Base-by-base conservation (phyloP, 148 eudicot genomes). In the Selenicereus undatus region DNA sequence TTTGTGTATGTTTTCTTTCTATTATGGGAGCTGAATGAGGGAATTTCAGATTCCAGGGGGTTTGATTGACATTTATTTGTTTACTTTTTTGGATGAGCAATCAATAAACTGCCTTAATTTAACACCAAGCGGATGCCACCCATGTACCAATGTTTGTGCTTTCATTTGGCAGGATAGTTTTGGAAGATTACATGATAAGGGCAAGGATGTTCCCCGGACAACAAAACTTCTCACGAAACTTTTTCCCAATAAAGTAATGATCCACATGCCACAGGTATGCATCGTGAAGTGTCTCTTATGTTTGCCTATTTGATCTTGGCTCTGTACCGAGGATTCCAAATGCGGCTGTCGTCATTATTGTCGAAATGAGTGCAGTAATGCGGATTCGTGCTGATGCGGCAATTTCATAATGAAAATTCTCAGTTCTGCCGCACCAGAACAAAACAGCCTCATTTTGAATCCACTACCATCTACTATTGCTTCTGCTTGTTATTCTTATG, bases 221-320 rank as follows among this genome's bases (percentile, higher is more conserved):
- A 85, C 91, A 66, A 95, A 92, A 83, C 90, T 87, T 80, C 83
- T 95, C 48, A 84, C 93, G 48, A 92, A 90, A 79, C 93, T 96
- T 79, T 93, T 96, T 51, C 97, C 98, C 22, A 96, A 96, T 74
- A 96, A 93, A 91, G 98, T 96, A 26, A 84, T 90, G 78, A 89
- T 96, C 86, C 92, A 96, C 84, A 79, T 91, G 92, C 99, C 98
- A 70, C 98, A 96, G 98, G 99, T 96, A 26, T 32, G 50, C 73
- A 36, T 73, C 32, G 26, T 70, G 54, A 13, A n/a, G 20, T 29
- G 16, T 73, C 3, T 29, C 32, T 54, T 36, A 18, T 54, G 70
- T 78, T 10, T 66, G n/a, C 54, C 32, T 45, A 22, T 74, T 10
- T 13, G 22, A 18, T 74, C 50, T 62, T 29, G 78, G 45, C 13